A percentile compares a stretch with the other conserved stretches of the same genome.
Evolutionary conservation across 176 grass and related monocot genomes (phyloP).

Genomic region (Lolium multiflorum): DNA sequence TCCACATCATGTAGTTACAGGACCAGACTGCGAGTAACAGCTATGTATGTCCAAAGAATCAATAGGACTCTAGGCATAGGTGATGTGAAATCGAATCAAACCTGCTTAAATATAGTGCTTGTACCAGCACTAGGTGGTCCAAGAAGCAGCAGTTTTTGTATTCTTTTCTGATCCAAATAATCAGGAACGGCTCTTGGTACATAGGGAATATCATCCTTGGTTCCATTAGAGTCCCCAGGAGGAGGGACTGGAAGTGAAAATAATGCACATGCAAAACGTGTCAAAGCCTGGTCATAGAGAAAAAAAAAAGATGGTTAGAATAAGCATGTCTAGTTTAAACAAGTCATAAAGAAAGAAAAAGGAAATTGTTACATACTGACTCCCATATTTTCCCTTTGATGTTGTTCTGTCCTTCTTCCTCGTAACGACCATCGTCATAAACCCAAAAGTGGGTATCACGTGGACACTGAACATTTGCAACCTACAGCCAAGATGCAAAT

Average conservation of each 20-base stretch:
- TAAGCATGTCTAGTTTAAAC: slow-evolving; percentile 11
- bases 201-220: slow-evolving; percentile 68
- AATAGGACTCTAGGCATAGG: slow-evolving; percentile 21
- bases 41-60: neutral
- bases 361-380: slow-evolving; percentile 51
- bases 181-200: slow-evolving; percentile 66
- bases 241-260: slow-evolving; percentile 88
- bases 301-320: neutral
- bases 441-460: slow-evolving; percentile 99
- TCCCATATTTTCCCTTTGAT: slow-evolving; percentile 95
- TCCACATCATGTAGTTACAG: neutral
- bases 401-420: slow-evolving; percentile 99
- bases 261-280: slow-evolving; percentile 76
- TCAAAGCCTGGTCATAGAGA: slow-evolving; percentile 58
- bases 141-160: slow-evolving; percentile 87
- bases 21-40: neutral
- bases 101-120: slow-evolving; percentile 99
- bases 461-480: slow-evolving; percentile 91
- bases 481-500: slow-evolving; percentile 48
- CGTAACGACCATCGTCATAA: slow-evolving; percentile 88
- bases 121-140: slow-evolving; percentile 83
- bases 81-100: slow-evolving; percentile 26
- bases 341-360: neutral
- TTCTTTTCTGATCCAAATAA: slow-evolving; percentile 93
- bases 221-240: slow-evolving; percentile 60